Base-by-base conservation (phyloP, 2,329 filamentous ascomycete species). In the Penicillium aurantiogriseum region DNA sequence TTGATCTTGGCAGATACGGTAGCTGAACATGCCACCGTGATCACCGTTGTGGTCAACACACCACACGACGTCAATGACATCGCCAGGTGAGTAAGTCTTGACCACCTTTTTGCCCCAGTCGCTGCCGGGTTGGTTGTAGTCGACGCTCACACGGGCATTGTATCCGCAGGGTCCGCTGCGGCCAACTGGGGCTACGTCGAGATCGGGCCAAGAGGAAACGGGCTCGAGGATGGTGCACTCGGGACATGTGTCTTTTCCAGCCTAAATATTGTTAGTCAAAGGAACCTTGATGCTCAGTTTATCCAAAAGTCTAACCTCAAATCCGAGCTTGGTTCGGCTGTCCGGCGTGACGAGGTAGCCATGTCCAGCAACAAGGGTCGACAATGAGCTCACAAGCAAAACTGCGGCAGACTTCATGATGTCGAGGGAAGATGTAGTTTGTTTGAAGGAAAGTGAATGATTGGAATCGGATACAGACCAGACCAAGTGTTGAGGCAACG, bases 31-130 rank as follows among this genome's bases (percentile, higher is more conserved):
- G 67, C 81, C 82, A 27, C 81, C 81, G 60, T 84, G 81, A 61
- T 84, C 81, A 0, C 82, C 82, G 61, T 83, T 84, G 68, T 82
- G 70, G 63, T 84, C 82, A 19, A 83, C 76, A 51, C 82, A 84
- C 82, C 82, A 84, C 65, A 82, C 71, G 0, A 83, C 81, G 25
- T 81, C 77, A 25, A 83, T 68, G 0, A 75, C 67, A 10, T 83
- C 70, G 0, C 81, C 81, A 0, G 77, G 69, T 0, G 69, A 67
- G 67, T 83, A 83, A 1, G 75, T 80, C 2, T 67, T 75, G 0
- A 82, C 78, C 0, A 75, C 69, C 0, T 69, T 52, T 10, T 67
- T 71, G 23, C 81, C 81, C 80, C 80, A 83, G 64, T 73, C 67
- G 3, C 56, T 58, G 0, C 67, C 65, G 0, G 81, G 81, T 47